Conservation (phyloP, 768 basidiomycete species). For the Imleria badia region DNA sequence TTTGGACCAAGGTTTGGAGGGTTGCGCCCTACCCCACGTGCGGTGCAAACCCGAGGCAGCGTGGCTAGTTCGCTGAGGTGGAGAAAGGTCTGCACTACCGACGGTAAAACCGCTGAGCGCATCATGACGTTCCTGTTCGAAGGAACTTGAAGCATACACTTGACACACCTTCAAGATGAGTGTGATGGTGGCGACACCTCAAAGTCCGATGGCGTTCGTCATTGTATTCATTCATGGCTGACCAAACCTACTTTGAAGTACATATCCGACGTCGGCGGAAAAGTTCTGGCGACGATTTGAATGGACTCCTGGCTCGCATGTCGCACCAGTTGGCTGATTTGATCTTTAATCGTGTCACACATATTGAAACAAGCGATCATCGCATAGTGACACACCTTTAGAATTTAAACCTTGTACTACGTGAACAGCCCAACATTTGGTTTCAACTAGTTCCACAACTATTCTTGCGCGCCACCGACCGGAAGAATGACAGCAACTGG, state of each 20-base stretch:
- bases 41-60: neutral
- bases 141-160: neutral
- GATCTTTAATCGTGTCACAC: conserved; percentile 1
- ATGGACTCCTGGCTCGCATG: neutral
- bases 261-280: conserved; percentile 9
- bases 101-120: neutral
- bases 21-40: conserved; percentile 9
- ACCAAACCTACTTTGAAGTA: neutral
- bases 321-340: conserved; percentile 3
- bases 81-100: neutral
- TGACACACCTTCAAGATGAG: neutral
- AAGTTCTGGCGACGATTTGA: conserved; percentile 1
- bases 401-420: conserved; percentile 3
- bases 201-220: neutral
- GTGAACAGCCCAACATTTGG: too few species aligned
- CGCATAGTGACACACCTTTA: conserved; percentile 2
- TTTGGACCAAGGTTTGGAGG: neutral
- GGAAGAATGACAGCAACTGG: too few species aligned
- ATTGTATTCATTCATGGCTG: neutral
- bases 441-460: neutral
- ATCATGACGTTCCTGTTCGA: neutral
- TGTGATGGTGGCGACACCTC: neutral
- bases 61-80: conserved; percentile 2
- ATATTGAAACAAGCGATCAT: conserved; percentile 9
- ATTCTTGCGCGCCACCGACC: neutral